Evolutionary conservation across 257 asterid species (phyloP), one percentile per base, ranked within the genome.

Genomic region (Cordia subcordata): DNA sequence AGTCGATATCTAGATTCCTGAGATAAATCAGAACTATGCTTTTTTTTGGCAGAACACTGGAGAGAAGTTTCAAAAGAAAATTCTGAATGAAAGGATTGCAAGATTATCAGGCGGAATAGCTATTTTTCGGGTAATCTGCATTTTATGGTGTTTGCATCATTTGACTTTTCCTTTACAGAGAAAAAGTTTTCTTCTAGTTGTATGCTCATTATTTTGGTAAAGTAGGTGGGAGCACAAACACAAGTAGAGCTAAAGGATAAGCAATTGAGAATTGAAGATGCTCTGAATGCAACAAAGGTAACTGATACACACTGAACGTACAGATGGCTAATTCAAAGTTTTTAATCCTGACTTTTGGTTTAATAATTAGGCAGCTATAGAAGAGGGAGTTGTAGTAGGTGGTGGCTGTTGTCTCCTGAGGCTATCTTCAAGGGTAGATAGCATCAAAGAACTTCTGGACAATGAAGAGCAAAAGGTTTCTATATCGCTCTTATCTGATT

Each of bases 241-340:
- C 86, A 77, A 32, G 77, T 88, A 6, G 95, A 88, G 80, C 76
- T 89, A 64, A 89, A 89, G 72, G 91, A 89, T 58, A 89, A 86
- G 75, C 95, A 82, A 49, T 76, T 89, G n/a, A 82, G 88, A 74
- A 81, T 75, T 64, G 95, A 89, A 73, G 96, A 89, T 73, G 94
- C 95, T 45, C 72, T 89, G 53, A 86, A 86, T 80, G 96, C 96
- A 67, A 78, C 96, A n/a, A 82, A 87, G 96, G 96, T 89, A 67
- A 13, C 18, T 55, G 11, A 13, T 42, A 16, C 0, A 10, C 15
- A 44, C 54, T 54, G 16, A 49, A 21, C 57, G 23, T 60, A 4
- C 13, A 12, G 5, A 44, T 42, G 49, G 49, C 20, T 54, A 37
- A 12, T 45, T 21, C 18, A 8, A 16, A 13, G 8, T 62, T 11